A percentile compares a stretch with the other conserved stretches of the same genome.
Conservation (phyloP, 75 land plant species). For the Larix kaempferi region DNA sequence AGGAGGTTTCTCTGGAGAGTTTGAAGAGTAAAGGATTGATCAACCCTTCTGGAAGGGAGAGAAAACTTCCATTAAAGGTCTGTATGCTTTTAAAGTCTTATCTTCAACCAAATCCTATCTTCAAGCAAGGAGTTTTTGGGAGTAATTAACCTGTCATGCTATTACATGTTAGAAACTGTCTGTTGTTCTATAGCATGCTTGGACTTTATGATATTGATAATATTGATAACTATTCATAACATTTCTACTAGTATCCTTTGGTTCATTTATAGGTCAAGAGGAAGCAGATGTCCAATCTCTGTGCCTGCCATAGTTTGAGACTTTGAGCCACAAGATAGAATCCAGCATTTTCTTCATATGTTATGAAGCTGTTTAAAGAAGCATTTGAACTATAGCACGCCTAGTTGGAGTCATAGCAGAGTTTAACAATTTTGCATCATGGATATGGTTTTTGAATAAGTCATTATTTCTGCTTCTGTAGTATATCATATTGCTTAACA, state of each 20-base stretch:
- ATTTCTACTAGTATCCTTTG: neutral
- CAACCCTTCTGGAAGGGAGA: slow-evolving; percentile 93
- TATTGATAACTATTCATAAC: neutral
- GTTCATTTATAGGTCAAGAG: neutral
- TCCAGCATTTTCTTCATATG: neutral
- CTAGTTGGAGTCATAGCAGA: neutral
- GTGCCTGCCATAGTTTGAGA: neutral
- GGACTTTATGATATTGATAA: neutral
- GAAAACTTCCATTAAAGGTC: slow-evolving; percentile 87
- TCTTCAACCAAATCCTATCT: neutral
- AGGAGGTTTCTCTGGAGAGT: slow-evolving; percentile 86
- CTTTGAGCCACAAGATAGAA: neutral
- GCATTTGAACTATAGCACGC: neutral
- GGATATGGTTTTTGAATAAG: too few species aligned
- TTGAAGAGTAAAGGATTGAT: slow-evolving; percentile 75
- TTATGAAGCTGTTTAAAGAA: neutral
- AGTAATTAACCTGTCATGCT: too few species aligned
- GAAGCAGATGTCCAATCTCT: neutral
- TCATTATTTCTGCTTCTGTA: too few species aligned
- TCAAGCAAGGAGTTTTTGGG: neutral
- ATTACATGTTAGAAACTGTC: neutral
- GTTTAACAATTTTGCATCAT: neutral
- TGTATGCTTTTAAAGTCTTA: neutral
- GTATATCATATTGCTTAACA: too few species aligned
- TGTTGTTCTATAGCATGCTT: neutral